A percentile compares a stretch with the other conserved stretches of the same genome.
phyloP scores from a whole-genome alignment of 2,329 filamentous ascomycete genomes.

The Alternaria burnsii region DNA sequence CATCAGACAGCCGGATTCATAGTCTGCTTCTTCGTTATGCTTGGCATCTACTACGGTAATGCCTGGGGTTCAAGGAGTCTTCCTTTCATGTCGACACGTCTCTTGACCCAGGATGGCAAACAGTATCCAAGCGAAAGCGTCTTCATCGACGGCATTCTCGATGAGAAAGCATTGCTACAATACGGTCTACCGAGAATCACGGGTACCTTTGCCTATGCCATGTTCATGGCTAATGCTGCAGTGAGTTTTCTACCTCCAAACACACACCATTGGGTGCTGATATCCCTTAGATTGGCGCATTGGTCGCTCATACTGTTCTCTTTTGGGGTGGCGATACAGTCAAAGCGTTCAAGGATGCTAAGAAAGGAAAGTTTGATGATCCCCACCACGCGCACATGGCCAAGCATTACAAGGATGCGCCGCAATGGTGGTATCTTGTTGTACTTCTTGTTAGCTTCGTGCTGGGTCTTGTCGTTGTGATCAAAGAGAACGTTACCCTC shows the following conservation, averaged over 20 bases:
- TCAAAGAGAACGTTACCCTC: slow-evolving; percentile 26
- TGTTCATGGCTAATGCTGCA: slow-evolving; percentile 29
- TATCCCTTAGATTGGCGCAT: slow-evolving; percentile 13
- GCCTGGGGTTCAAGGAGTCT: slow-evolving; percentile 22
- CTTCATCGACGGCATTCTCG: slow-evolving; percentile 21
- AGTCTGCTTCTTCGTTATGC: slow-evolving; percentile 23
- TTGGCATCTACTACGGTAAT: slow-evolving; percentile 25
- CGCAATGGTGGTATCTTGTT: slow-evolving; percentile 25
- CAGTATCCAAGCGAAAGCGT: slow-evolving; percentile 21
- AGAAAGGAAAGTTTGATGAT: slow-evolving; percentile 18
- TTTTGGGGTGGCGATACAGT: slow-evolving; percentile 26
- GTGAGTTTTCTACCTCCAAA: background rate
- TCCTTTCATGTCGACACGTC: slow-evolving; percentile 28
- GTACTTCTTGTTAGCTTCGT: slow-evolving; percentile 23
- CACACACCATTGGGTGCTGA: background rate
- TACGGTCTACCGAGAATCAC: slow-evolving; percentile 23
- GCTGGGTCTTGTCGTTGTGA: slow-evolving; percentile 22
- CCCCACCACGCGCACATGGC: slow-evolving; percentile 24
- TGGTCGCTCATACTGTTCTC: slow-evolving; percentile 22
- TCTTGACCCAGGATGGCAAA: slow-evolving; percentile 18
- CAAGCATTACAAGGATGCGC: slow-evolving; percentile 24
- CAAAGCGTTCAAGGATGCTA: slow-evolving; percentile 20
- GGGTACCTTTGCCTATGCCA: slow-evolving; percentile 25
- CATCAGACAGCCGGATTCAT: slow-evolving; percentile 20
- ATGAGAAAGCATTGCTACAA: slow-evolving; percentile 20